phyloP scores from a whole-genome alignment of 345 rosid genomes.

The Populus simonii region DNA sequence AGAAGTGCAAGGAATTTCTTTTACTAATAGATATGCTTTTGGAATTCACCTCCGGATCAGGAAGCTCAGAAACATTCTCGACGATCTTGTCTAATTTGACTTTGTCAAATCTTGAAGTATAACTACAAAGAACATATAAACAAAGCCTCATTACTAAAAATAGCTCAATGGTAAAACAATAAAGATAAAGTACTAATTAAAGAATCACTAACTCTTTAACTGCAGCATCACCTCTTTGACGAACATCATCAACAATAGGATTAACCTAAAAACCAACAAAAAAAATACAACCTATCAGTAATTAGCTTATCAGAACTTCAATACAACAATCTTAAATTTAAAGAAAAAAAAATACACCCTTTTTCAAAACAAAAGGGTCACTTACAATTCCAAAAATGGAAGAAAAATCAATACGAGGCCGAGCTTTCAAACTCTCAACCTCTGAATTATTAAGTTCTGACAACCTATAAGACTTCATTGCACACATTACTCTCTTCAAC shows the following conservation, averaged over 20 bases:
- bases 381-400: conserved; percentile 63
- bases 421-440: conserved; percentile 62
- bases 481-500: conserved; percentile 18
- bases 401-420: conserved; percentile 78
- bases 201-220: conserved; percentile 62
- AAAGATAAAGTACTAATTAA: neutral
- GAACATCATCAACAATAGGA: conserved; percentile 81
- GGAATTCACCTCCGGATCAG: conserved; percentile 57
- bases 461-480: conserved; percentile 78
- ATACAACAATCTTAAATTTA: neutral
- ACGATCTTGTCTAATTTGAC: conserved; percentile 56
- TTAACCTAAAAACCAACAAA: conserved; percentile 37
- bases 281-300: too few species aligned
- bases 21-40: neutral
- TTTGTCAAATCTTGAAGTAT: conserved; percentile 78
- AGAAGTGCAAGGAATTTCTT: neutral
- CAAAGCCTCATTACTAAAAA: neutral
- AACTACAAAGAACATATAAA: conserved; percentile 38
- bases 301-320: too few species aligned
- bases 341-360: too few species aligned
- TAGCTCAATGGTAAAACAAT: neutral
- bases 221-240: conserved; percentile 70
- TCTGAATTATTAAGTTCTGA: conserved; percentile 55
- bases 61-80: conserved; percentile 62
- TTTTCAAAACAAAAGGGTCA: neutral